These are phyloP conservation scores for Mycena galopus DNA, from an alignment of 768 basidiomycete species.

Conservation along the genomic window DNA sequence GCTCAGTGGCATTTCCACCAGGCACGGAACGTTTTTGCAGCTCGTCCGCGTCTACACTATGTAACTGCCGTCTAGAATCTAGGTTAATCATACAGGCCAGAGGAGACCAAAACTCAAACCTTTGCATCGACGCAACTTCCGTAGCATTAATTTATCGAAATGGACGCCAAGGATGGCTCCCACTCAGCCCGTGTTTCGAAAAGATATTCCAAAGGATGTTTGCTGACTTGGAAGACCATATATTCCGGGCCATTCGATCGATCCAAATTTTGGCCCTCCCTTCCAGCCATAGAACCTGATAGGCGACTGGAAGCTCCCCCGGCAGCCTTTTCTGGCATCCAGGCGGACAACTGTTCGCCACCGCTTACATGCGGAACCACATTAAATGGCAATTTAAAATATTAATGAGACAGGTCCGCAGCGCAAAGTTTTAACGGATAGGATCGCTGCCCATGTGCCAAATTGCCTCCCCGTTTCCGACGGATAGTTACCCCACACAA, in stretches of 20 bases:
- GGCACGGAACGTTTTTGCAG: slow-evolving; percentile 12
- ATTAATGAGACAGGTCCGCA: slow-evolving; percentile 24
- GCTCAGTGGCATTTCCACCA: slow-evolving; percentile 16
- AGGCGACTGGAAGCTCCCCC: too few species aligned
- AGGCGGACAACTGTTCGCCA: neutral
- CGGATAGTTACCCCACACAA: slow-evolving; percentile 6
- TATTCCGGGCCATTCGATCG: neutral
- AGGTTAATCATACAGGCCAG: slow-evolving; percentile 12
- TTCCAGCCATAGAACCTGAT: too few species aligned
- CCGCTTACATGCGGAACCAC: slow-evolving; percentile 1
- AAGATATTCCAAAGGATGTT: neutral
- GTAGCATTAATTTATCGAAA: neutral
- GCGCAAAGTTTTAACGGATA: slow-evolving; percentile 25
- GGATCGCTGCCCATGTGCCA: slow-evolving; percentile 29
- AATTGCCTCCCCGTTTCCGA: slow-evolving; percentile 21
- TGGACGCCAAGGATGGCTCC: neutral
- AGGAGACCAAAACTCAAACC: neutral
- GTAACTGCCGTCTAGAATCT: slow-evolving; percentile 22
- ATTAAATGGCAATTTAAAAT: slow-evolving; percentile 12
- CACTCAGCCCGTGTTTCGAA: neutral
- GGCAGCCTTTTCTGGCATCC: neutral
- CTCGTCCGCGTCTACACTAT: neutral
- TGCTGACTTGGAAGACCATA: too few species aligned
- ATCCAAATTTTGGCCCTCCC: neutral
- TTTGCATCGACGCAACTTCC: neutral